A percentile compares a stretch with the other conserved stretches of the same genome.
Evolutionary conservation across 2,329 filamentous ascomycete species (phyloP).

Genomic region (Talaromyces rugulosus): DNA sequence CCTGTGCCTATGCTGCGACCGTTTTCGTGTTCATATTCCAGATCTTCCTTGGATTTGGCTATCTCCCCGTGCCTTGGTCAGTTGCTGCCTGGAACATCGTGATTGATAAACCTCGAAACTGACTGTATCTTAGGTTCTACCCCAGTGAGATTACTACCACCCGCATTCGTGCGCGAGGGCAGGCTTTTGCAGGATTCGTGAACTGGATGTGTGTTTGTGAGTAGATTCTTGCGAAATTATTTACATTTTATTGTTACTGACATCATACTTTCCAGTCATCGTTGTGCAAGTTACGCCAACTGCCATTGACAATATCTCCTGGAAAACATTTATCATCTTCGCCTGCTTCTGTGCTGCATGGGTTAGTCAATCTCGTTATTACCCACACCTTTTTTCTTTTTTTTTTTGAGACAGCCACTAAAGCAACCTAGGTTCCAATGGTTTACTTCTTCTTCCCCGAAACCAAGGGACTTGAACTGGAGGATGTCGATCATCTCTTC

Average conservation of each 20-base stretch:
- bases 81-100: neutral
- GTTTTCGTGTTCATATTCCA: constrained; percentile 47
- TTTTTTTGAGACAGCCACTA: neutral
- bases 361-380: constrained; percentile 14
- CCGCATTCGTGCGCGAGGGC: constrained; percentile 36
- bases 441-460: constrained; percentile 63
- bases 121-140: constrained; percentile 26
- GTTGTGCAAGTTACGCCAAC: constrained; percentile 16
- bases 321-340: constrained; percentile 28
- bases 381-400: too few relatives aligned
- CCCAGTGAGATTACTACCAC: constrained; percentile 40
- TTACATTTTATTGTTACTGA: neutral
- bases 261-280: neutral
- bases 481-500: constrained; percentile 57
- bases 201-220: constrained; percentile 35
- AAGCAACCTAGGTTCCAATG: constrained; percentile 36
- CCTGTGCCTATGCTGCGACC: constrained; percentile 38
- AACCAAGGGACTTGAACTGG: constrained; percentile 60
- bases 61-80: constrained; percentile 40
- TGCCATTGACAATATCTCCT: constrained; percentile 26
- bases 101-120: neutral
- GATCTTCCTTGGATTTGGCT: constrained; percentile 41
- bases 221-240: constrained; percentile 13
- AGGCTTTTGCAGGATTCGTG: constrained; percentile 36
- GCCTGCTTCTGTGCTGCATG: constrained; percentile 17